phyloP scores from a whole-genome alignment of 2,329 filamentous ascomycete genomes.

The Seiridium cupressi region DNA sequence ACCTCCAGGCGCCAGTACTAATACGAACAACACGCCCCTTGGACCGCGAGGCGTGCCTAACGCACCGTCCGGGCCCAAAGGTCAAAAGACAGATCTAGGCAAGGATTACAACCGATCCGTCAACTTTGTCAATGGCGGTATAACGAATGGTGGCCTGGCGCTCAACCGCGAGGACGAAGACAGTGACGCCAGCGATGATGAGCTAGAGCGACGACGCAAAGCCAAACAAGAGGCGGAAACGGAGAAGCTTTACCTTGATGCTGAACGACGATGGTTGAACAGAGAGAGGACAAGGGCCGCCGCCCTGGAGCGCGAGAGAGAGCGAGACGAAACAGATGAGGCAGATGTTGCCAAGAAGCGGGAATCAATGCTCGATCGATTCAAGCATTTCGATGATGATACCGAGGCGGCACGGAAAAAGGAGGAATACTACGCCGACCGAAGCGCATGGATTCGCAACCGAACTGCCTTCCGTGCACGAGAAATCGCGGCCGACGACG shows the following conservation, averaged over 20 bases:
- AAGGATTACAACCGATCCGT: constrained; percentile 58
- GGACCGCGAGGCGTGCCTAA: constrained; percentile 71
- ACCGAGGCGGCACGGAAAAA: constrained; percentile 70
- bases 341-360: constrained; percentile 62
- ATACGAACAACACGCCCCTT: constrained; percentile 71
- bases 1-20: constrained; percentile 43
- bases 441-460: constrained; percentile 79
- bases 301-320: constrained; percentile 80
- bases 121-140: constrained; percentile 77
- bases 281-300: constrained; percentile 81
- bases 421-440: constrained; percentile 85
- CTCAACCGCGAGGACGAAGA: constrained; percentile 78
- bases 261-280: constrained; percentile 88
- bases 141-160: constrained; percentile 56
- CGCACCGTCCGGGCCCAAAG: constrained; percentile 66
- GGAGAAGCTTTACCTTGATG: constrained; percentile 79
- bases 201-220: constrained; percentile 71
- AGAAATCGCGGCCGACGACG: constrained; percentile 77
- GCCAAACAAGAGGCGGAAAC: constrained; percentile 72
- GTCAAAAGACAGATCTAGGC: constrained; percentile 49
- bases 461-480: constrained; percentile 70
- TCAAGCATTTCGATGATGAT: constrained; percentile 87
- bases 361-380: constrained; percentile 67
- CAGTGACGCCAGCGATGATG: constrained; percentile 81
- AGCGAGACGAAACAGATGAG: constrained; percentile 74